Evolutionary conservation across 441 rosid genomes (phyloP), one percentile per base, ranked within the genome.

Genomic region (Eutrema salsugineum): DNA sequence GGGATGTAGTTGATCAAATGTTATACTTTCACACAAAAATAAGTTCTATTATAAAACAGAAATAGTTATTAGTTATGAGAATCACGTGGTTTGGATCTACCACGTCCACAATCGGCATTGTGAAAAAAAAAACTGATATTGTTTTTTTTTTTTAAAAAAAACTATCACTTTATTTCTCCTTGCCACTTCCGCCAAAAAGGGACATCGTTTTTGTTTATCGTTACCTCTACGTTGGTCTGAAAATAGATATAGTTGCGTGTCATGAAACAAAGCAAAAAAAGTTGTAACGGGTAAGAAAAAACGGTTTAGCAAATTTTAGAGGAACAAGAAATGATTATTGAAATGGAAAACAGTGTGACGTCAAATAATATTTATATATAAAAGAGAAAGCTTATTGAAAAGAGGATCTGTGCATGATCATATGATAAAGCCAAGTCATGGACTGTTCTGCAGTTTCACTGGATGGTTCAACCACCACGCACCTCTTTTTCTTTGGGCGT

Each of bases 391-490:
- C 33, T 42, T 63, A 54, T 14, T 14, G 64, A 28, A 61, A 53
- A 51, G 59, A 36, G 65, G 6, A 70, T 63, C 56, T 27, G 20
- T 62, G 48, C 66, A 32, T 70, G 75, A 76, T 69, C 54, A 47
- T 68, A 16, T 64, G 56, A 27, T 55, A 64, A 76, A 63, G 71
- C 63, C 62, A 76, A 70, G 76, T 70, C 72, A 64, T 72, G 61
- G 63, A 72, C 67, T 61, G 30, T 66, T 72, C 43, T 77, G 48
- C 11, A 77, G 73, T 82, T 76, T 75, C 82, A 78, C 19, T 36
- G 58, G 81, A 88, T 43, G 82, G 93, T 84, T 87, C 94, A 94
- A 91, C 98, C 46, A 86, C 97, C 86, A 86, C 86, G 89, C 27
- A 89, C 81, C 85, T 58, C 79, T 80, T 81, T 73, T 30, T 83